Conservation (phyloP, 495 filamentous ascomycete species). For the Copromyces sp. region DNA sequence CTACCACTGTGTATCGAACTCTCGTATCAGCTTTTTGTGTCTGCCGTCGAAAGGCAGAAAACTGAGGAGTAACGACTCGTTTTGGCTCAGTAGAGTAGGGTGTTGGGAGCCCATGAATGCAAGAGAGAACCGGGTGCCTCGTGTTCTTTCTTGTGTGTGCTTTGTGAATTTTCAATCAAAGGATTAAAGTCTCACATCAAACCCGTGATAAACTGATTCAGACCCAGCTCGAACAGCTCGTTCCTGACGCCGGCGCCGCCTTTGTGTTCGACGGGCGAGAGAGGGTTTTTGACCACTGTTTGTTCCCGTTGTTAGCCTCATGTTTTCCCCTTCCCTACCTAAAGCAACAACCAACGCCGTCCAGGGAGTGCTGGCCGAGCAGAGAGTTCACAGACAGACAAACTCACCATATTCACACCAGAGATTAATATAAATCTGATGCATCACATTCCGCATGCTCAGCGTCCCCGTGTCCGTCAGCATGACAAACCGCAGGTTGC, state of each 20-base stretch:
- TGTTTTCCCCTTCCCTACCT: neutral
- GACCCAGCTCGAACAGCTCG: constrained; percentile 83
- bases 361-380: neutral
- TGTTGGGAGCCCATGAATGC: neutral
- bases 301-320: neutral
- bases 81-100: neutral
- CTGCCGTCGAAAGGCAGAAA: neutral
- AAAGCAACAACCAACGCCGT: neutral
- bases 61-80: neutral
- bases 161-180: neutral
- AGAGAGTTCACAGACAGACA: neutral
- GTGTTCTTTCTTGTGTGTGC: neutral
- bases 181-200: constrained; percentile 30
- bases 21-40: neutral
- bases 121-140: neutral
- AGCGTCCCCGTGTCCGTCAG: constrained; percentile 81
- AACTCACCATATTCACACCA: constrained; percentile 85
- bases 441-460: constrained; percentile 84
- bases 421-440: constrained; percentile 97
- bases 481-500: constrained; percentile 92
- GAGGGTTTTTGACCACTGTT: constrained; percentile 85
- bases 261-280: constrained; percentile 82
- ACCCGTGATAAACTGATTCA: constrained; percentile 70
- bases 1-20: neutral
- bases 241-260: constrained; percentile 83